phyloP scores from a whole-genome alignment of 352 stramenopile genomes.

The Pythium apleroticum region DNA sequence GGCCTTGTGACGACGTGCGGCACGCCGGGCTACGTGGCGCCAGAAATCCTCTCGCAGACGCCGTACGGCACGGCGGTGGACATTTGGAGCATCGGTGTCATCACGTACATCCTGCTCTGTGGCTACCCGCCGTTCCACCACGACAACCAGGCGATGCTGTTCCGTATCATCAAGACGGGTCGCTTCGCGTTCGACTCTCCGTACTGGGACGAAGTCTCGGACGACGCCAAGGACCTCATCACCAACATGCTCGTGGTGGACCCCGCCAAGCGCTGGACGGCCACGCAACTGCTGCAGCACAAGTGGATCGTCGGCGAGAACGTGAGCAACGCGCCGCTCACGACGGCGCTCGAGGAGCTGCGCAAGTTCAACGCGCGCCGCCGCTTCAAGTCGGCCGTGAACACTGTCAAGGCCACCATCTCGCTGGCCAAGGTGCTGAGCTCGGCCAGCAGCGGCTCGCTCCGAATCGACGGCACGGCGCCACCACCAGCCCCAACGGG shows the following conservation, averaged over 20 bases:
- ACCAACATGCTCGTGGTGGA: conserved; percentile 85
- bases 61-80: conserved; percentile 81
- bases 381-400: conserved; percentile 93
- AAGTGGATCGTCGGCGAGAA: conserved; percentile 86
- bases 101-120: conserved; percentile 86
- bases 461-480: conserved; percentile 37
- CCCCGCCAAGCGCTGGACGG: conserved; percentile 74
- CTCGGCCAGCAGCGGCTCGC: conserved; percentile 20
- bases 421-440: conserved; percentile 73
- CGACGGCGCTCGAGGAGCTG: conserved; percentile 85
- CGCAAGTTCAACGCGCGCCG: conserved; percentile 93
- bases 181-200: conserved; percentile 67
- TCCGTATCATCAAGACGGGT: conserved; percentile 71
- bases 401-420: conserved; percentile 85
- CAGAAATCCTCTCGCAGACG: conserved; percentile 73
- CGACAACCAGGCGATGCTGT: conserved; percentile 90
- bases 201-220: conserved; percentile 74
- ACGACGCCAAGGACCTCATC: conserved; percentile 87
- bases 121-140: conserved; percentile 88
- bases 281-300: conserved; percentile 71
- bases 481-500: conserved; percentile 29
- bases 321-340: conserved; percentile 76
- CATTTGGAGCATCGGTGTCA: conserved; percentile 90
- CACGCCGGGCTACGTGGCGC: conserved; percentile 76
- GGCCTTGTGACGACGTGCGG: conserved; percentile 66